These are phyloP conservation scores for Boletus fagicola DNA, from an alignment of 768 basidiomycete genomes.

Conservation along the genomic window DNA sequence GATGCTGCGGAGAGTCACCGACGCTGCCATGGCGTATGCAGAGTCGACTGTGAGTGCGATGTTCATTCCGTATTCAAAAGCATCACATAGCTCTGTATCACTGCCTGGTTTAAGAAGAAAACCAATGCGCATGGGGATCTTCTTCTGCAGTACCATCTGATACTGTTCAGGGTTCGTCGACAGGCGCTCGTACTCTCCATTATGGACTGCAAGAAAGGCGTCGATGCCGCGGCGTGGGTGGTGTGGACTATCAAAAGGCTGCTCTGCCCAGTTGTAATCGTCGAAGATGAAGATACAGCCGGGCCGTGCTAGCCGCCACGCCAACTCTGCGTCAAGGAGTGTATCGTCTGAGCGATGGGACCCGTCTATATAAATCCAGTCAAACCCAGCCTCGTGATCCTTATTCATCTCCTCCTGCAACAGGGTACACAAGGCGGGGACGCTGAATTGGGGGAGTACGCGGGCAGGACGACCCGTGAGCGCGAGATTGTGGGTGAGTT, in stretches of 20 bases:
- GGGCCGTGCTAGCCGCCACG: constrained; percentile 52
- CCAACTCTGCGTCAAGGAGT: constrained; percentile 57
- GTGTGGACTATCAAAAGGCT: constrained; percentile 46
- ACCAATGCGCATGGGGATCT: constrained; percentile 50
- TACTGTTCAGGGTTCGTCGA: constrained; percentile 39
- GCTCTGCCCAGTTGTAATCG: constrained; percentile 53
- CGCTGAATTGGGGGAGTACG: constrained; percentile 50
- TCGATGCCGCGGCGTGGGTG: constrained; percentile 59
- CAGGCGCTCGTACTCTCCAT: constrained; percentile 45
- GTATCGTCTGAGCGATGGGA: constrained; percentile 61
- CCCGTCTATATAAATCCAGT: constrained; percentile 61
- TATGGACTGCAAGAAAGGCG: constrained; percentile 50
- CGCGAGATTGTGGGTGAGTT: constrained; percentile 46
- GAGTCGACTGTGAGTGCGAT: constrained; percentile 45
- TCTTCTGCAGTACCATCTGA: constrained; percentile 55
- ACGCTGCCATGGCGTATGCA: constrained; percentile 46
- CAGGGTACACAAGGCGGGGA: constrained; percentile 48
- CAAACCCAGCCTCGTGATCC: constrained; percentile 41
- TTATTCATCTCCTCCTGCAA: constrained; percentile 44
- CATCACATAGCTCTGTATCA: constrained; percentile 8
- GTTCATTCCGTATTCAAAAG: constrained; percentile 47
- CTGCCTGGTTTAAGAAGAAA: constrained; percentile 32
- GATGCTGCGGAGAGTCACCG: constrained; percentile 46
- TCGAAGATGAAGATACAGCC: constrained; percentile 56
- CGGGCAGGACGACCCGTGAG: constrained; percentile 45